These are phyloP conservation scores for Juglanconis oblonga DNA, from an alignment of 2,329 filamentous ascomycete genomes.

Conservation along the genomic window DNA sequence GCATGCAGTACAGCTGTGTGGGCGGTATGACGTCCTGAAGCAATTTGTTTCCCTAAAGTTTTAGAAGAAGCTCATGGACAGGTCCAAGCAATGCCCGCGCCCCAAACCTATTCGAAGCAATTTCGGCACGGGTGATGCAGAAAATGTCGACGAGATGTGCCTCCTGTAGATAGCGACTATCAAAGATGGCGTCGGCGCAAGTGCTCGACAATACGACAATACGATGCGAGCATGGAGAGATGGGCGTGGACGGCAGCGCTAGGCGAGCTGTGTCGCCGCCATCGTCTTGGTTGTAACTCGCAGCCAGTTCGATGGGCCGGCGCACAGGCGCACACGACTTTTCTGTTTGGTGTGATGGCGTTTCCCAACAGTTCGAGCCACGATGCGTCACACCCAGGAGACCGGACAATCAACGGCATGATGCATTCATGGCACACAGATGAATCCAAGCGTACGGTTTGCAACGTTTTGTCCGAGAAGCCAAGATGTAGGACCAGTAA, in stretches of 20 bases:
- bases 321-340: background rate
- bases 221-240: background rate
- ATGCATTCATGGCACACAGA: background rate
- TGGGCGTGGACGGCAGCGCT: background rate
- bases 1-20: background rate
- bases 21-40: slow-evolving; percentile 4
- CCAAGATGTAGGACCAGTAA: too few species aligned
- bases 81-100: background rate
- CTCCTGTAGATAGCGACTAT: background rate
- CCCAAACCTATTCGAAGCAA: background rate
- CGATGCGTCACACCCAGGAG: background rate
- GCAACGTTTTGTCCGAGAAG: background rate
- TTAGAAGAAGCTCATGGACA: background rate
- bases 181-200: background rate
- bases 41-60: background rate
- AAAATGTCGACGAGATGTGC: background rate
- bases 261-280: background rate
- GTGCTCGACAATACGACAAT: too few species aligned
- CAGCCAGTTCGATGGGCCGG: background rate
- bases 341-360: background rate
- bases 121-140: background rate
- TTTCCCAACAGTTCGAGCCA: background rate
- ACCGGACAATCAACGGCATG: background rate
- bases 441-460: background rate
- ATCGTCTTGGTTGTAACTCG: background rate